These are phyloP conservation scores for Cyberlindnera euphorbiae DNA, from an alignment of 805 yeast genomes.

Conservation along the genomic window DNA sequence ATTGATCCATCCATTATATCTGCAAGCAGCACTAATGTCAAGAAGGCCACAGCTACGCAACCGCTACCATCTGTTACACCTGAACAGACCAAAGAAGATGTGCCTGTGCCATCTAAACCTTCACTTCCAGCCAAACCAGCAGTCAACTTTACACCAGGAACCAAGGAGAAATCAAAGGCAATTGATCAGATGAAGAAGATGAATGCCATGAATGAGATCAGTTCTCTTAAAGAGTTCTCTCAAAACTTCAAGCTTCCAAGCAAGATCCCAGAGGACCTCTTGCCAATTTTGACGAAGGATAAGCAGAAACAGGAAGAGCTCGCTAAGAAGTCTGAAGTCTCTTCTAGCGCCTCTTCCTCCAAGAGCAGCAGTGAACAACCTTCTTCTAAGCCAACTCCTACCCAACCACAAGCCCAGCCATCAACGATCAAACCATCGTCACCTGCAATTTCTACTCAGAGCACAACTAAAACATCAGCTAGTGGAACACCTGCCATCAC, in stretches of 20 bases:
- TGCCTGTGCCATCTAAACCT: slow-evolving; percentile 27
- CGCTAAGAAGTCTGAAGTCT: slow-evolving; percentile 27
- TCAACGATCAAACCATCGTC: too few relatives aligned
- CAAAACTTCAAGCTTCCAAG: slow-evolving; percentile 75
- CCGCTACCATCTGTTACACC: slow-evolving; percentile 4
- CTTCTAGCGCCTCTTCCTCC: slow-evolving; percentile 6
- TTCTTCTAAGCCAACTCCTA: background rate
- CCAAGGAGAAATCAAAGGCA: slow-evolving; percentile 1
- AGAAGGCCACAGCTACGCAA: slow-evolving; percentile 2
- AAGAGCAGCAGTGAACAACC: too few relatives aligned
- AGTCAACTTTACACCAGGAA: slow-evolving; percentile 3
- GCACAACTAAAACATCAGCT: too few relatives aligned
- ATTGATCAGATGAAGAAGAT: slow-evolving; percentile 28
- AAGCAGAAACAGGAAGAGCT: slow-evolving; percentile 61
- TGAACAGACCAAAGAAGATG: slow-evolving; percentile 2
- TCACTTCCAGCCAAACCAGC: slow-evolving; percentile 21
- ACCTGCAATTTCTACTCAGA: too few relatives aligned
- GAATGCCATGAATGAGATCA: slow-evolving; percentile 58
- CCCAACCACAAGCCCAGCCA: too few relatives aligned
- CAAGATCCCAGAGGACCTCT: slow-evolving; percentile 42
- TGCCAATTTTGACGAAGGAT: slow-evolving; percentile 68
- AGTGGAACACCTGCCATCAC: slow-evolving; percentile 9
- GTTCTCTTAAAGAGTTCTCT: slow-evolving; percentile 70
- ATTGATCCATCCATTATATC: slow-evolving; percentile 67
- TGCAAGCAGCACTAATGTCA: slow-evolving; percentile 31